These are phyloP conservation scores for Lachnellula occidentalis DNA, from an alignment of 2,329 filamentous ascomycete species.

Conservation along the genomic window DNA sequence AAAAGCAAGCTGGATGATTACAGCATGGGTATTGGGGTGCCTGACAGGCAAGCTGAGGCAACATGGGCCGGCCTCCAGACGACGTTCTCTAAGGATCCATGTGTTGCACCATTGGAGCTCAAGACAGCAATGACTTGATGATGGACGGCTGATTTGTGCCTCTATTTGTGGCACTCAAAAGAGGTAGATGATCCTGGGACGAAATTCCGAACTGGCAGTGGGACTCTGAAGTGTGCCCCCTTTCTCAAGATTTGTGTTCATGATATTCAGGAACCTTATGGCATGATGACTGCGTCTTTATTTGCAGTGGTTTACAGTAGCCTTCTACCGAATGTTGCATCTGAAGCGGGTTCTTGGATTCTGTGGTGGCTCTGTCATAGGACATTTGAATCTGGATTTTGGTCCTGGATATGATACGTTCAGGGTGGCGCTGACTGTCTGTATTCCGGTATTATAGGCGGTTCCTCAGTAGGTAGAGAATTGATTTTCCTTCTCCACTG, in stretches of 20 bases:
- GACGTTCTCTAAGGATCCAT: conserved; percentile 27
- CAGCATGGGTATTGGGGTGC: conserved; percentile 2
- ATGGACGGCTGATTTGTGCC: not conserved
- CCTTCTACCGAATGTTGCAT: not conserved
- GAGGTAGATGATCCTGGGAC: not conserved
- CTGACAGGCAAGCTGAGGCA: conserved; percentile 5
- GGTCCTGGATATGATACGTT: not conserved
- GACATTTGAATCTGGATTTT: not conserved
- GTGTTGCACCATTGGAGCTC: conserved; percentile 17
- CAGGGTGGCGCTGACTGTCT: not conserved
- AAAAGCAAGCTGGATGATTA: conserved; percentile 24
- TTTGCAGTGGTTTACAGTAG: not conserved
- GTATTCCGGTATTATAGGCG: too few relatives aligned
- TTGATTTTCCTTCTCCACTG: not conserved
- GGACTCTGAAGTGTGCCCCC: not conserved
- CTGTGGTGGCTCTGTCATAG: not conserved
- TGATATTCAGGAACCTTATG: not conserved
- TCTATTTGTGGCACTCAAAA: not conserved
- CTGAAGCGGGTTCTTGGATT: not conserved
- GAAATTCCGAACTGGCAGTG: not conserved
- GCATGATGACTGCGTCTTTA: not conserved
- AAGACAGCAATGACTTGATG: conserved; percentile 12
- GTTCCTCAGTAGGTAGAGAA: not conserved
- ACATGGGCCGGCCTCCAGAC: conserved; percentile 22
- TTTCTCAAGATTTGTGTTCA: not conserved